Conservation (phyloP, 768 basidiomycete genomes). For the Dioszegia aurantiaca region DNA sequence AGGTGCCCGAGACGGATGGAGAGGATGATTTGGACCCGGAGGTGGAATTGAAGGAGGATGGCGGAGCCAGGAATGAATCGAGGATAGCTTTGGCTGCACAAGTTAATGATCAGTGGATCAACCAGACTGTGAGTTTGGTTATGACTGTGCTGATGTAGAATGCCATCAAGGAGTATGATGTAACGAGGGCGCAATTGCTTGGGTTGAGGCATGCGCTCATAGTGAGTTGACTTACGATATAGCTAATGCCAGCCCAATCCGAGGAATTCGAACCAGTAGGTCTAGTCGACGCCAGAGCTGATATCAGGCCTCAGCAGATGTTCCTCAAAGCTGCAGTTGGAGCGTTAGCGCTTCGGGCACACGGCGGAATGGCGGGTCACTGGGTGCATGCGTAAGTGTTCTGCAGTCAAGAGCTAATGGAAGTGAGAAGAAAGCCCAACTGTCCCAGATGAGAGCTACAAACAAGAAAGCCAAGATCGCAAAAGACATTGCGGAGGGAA, state of each 20-base stretch:
- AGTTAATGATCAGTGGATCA: slow-evolving; percentile 1
- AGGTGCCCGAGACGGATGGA: slow-evolving; percentile 15
- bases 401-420: not conserved
- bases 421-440: not conserved
- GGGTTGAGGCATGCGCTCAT: slow-evolving; percentile 18
- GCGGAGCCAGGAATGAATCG: slow-evolving; percentile 16
- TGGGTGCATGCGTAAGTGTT: not conserved
- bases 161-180: slow-evolving; percentile 22
- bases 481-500: not conserved
- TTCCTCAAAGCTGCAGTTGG: not conserved
- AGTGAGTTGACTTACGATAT: not conserved
- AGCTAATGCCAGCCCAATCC: not conserved
- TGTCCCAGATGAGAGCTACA: not conserved
- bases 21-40: slow-evolving; percentile 9
- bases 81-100: not conserved
- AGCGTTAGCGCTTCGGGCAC: not conserved
- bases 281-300: not conserved
- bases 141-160: slow-evolving; percentile 8
- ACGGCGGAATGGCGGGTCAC: slow-evolving; percentile 6
- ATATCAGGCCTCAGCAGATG: not conserved
- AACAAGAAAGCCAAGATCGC: not conserved
- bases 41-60: not conserved
- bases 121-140: slow-evolving; percentile 12
- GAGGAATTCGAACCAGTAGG: too few species aligned
- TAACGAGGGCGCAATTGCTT: slow-evolving; percentile 28